Conservation (phyloP, 768 basidiomycete genomes). For the Trichaptum fuscoviolaceum region DNA sequence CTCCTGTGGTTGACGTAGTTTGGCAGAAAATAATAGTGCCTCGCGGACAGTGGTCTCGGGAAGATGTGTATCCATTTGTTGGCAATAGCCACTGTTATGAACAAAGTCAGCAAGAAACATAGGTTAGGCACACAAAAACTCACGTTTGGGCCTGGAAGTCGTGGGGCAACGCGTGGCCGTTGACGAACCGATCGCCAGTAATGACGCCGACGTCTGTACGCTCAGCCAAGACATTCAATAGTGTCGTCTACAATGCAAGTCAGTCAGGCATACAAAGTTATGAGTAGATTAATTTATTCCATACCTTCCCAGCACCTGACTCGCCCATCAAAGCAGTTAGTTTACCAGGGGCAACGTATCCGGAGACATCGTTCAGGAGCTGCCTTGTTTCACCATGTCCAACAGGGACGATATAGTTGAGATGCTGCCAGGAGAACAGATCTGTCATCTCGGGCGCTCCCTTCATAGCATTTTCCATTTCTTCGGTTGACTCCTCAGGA, state of each 20-base stretch:
- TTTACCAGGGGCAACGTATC: slow-evolving; percentile 77
- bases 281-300: slow-evolving; percentile 30
- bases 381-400: slow-evolving; percentile 34
- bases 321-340: slow-evolving; percentile 32
- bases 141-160: slow-evolving; percentile 56
- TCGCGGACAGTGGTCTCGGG: slow-evolving; percentile 74
- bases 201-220: slow-evolving; percentile 33
- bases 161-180: slow-evolving; percentile 36
- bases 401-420: slow-evolving; percentile 62
- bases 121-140: slow-evolving; percentile 15
- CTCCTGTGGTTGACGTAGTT: slow-evolving; percentile 64
- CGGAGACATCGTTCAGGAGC: slow-evolving; percentile 69
- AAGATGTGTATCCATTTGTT: slow-evolving; percentile 81
- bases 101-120: slow-evolving; percentile 16
- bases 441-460: slow-evolving; percentile 31
- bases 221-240: slow-evolving; percentile 42
- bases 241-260: slow-evolving; percentile 30
- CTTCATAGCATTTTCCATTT: slow-evolving; percentile 33
- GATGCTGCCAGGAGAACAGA: slow-evolving; percentile 76
- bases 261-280: slow-evolving; percentile 14
- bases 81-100: slow-evolving; percentile 64
- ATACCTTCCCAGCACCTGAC: slow-evolving; percentile 36
- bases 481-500: slow-evolving; percentile 19
- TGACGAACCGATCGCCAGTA: slow-evolving; percentile 38
- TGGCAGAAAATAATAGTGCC: slow-evolving; percentile 75